Base-by-base conservation (phyloP, 2,329 filamentous ascomycete genomes). In the Colletotrichum agaves region DNA sequence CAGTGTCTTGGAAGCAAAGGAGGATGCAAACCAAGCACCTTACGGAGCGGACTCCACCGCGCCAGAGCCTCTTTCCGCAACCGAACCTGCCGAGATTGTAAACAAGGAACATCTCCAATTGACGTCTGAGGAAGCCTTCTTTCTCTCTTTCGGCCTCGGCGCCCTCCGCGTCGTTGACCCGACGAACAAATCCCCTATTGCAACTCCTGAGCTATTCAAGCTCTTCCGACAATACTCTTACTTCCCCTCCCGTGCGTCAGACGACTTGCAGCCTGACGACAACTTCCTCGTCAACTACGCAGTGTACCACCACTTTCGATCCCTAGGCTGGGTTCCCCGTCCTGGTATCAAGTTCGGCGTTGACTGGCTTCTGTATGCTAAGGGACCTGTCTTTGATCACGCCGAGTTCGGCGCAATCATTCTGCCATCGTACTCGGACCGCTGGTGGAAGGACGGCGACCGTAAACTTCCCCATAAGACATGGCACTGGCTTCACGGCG, bases 271-370 rank as follows among this genome's bases (percentile, higher is more conserved):
- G 15, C 89, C 93, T 0, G 93, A 97, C 76, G 93, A 97, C 74
- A 86, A 88, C 0, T 99, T 99, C 78, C 82, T 98, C 19, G 78
- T 97, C 1, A 90, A 93, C 65, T 99, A 98, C 75, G 90, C 89
- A 12, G 93, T 93, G 17, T 99, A 97, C 77, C 96, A 99, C 76
- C 95, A 99, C 77, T 99, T 97, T 81, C 91, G 96, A 41, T 97
- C 94, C 0, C 84, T 98, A 0, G 96, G 96, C 23, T 99, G 96
- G 95, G 93, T 98, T 1, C 91, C 97, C 0, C 91, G 97, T 13
- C 90, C 92, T 5, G 97, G 96, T 39, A 90, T 97, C 76, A 99
- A 99, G 76, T 99, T 99, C 73, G 93, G 93, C 21, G 92, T 94
- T 10, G 96, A 99, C 78, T 98, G 93, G 83, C 83, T 99, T n/a